A percentile compares a stretch with the other conserved stretches of the same genome.
phyloP scores from a whole-genome alignment of 495 filamentous ascomycete genomes.

The Aspergillus wentii region DNA sequence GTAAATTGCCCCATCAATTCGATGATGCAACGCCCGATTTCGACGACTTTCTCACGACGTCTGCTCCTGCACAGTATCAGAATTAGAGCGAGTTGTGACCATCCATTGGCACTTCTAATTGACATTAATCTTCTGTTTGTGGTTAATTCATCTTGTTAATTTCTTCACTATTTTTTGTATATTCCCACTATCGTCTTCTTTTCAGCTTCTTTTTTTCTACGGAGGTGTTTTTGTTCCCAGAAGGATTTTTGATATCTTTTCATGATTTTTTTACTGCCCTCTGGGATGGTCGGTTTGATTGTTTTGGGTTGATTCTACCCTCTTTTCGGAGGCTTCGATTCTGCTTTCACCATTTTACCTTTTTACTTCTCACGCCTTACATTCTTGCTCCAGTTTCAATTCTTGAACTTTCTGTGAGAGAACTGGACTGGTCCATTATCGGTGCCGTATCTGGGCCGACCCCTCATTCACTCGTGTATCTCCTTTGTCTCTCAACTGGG shows the following conservation, averaged over 20 bases:
- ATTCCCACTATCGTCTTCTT: conserved; percentile 12
- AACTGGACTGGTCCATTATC: too few species aligned
- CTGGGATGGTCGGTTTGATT: conserved; percentile 22
- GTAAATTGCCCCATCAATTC: conserved; percentile 18
- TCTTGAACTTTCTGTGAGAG: too few species aligned
- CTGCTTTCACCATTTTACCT: too few species aligned
- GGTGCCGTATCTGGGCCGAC: conserved; percentile 16
- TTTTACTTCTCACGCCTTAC: too few species aligned
- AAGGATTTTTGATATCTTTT: conserved; percentile 14
- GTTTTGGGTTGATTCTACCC: too few species aligned
- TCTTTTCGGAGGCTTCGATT: too few species aligned
- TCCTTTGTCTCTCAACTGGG: too few species aligned
- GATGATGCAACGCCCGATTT: conserved; percentile 36
- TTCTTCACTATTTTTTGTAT: conserved; percentile 12
- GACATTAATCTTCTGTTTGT: conserved; percentile 13
- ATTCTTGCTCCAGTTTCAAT: too few species aligned
- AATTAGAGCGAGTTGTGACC: conserved; percentile 26
- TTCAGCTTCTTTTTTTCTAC: conserved; percentile 6
- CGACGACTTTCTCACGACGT: conserved; percentile 30
- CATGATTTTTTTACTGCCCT: conserved; percentile 20
- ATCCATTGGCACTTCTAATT: conserved; percentile 22
- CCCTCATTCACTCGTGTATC: conserved; percentile 18
- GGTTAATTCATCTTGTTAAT: conserved; percentile 18
- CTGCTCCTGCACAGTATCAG: conserved; percentile 19
- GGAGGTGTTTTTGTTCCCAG: conserved; percentile 2